Evolutionary conservation across 345 rosid species (phyloP).

Genomic region (Lumnitzera racemosa): DNA sequence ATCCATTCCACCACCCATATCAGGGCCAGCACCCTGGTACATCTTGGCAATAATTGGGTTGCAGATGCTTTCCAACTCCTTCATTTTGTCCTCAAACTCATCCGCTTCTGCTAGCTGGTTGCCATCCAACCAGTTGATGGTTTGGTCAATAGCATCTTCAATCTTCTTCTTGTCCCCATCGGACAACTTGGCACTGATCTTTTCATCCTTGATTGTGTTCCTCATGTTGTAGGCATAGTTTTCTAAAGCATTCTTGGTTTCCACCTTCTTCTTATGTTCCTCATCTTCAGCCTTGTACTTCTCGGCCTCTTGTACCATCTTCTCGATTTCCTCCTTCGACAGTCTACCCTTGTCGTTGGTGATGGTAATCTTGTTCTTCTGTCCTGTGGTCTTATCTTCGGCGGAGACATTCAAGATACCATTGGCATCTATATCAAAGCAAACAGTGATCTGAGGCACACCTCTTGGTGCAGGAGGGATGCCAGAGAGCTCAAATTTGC

Average conservation of each 20-base stretch:
- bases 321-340: conserved; percentile 69
- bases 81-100: conserved; percentile 74
- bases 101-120: conserved; percentile 61
- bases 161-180: conserved; percentile 65
- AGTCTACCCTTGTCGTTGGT: conserved; percentile 69
- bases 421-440: conserved; percentile 73
- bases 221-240: conserved; percentile 68
- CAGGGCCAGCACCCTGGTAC: conserved; percentile 51
- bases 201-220: conserved; percentile 60
- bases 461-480: conserved; percentile 82
- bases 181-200: conserved; percentile 49
- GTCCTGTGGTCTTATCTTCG: conserved; percentile 64
- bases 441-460: conserved; percentile 70
- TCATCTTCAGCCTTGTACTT: conserved; percentile 71
- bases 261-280: conserved; percentile 67
- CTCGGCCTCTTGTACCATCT: conserved; percentile 78
- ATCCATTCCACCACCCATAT: conserved; percentile 49
- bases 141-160: conserved; percentile 63
- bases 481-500: conserved; percentile 70
- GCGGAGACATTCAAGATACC: conserved; percentile 74
- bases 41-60: conserved; percentile 77
- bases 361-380: conserved; percentile 72
- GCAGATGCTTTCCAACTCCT: conserved; percentile 65
- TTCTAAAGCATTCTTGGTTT: conserved; percentile 53
- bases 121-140: conserved; percentile 61